Base-by-base conservation (phyloP, 106 monocot genomes). In the Dendrobium huoshanense region DNA sequence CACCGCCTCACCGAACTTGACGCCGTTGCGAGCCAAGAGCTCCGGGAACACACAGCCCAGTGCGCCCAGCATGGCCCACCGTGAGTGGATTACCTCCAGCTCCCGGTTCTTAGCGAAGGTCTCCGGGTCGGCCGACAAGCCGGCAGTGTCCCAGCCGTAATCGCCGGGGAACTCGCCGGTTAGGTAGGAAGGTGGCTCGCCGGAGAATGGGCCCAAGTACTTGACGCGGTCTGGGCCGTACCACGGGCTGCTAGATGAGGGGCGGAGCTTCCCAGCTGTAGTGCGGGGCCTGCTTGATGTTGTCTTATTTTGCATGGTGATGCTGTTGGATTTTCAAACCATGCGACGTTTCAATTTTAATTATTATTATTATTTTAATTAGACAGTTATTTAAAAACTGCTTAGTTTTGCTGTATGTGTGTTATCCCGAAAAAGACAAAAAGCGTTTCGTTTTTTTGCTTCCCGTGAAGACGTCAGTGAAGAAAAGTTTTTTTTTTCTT, bases 151-250 rank as follows among this genome's bases (percentile, higher is more conserved):
- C 85, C 85, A 85, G 1, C 85, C 85, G 58, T 85, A 85, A 78
- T 85, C 85, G 6, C 90, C 90, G 13, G 90, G 82, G 82, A 91
- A 91, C 64, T 91, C 90, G 54, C 90, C 90, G 56, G 90, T 82
- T n/a, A 91, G 86, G 88, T 91, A 91, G n/a, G 87, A 87, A 1
- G 87, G 87, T 22, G 87, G 67, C 73, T 87, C 87, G 24, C 88
- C 88, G 41, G 90, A 88, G 84, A 91, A 88, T 20, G 90, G 88
- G 4, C 90, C 90, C 1, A 87, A 77, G 24, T 80, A 87, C 78
- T 87, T 87, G 70, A 87, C 87, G 29, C 87, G 83, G 77, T 87
- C 83, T 16, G 87, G 83, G 7, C 87, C 87, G 74, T 87, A 87
- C 87, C 87, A 87, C 10, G 83, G 83, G 80, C 87, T 87, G 37